phyloP scores from a whole-genome alignment of 441 rosid species.

The Euphorbia schlechtendalii region DNA sequence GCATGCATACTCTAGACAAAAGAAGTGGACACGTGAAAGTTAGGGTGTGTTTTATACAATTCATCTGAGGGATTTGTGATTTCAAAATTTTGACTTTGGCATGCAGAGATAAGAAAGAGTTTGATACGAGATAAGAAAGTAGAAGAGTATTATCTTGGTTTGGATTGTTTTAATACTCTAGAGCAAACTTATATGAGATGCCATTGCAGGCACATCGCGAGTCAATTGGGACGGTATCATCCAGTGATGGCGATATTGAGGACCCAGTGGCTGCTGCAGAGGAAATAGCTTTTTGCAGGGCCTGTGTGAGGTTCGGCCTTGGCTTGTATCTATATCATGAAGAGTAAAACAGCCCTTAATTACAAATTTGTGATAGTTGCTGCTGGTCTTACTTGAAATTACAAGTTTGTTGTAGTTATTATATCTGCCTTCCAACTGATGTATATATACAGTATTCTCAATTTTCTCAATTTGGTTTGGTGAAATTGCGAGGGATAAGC shows the following conservation, averaged over 20 bases:
- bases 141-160: background rate
- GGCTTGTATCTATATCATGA: slow-evolving; percentile 90
- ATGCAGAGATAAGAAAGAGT: too few relatives aligned
- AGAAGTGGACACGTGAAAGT: too few relatives aligned
- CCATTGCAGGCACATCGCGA: slow-evolving; percentile 84
- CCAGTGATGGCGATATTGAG: slow-evolving; percentile 31
- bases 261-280: slow-evolving; percentile 92
- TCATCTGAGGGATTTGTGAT: too few relatives aligned
- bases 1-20: too few relatives aligned
- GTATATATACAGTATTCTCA: slow-evolving; percentile 22
- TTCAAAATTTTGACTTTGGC: too few relatives aligned
- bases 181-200: background rate
- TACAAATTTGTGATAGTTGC: too few relatives aligned
- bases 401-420: slow-evolving; percentile 8
- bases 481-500: background rate
- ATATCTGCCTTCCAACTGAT: background rate
- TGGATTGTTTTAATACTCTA: background rate
- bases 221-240: slow-evolving; percentile 72
- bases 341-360: too few relatives aligned
- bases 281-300: slow-evolving; percentile 91
- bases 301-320: slow-evolving; percentile 93
- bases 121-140: too few relatives aligned
- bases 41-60: too few relatives aligned
- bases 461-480: slow-evolving; percentile 1
- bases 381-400: background rate